Evolutionary conservation across 179 eudicot genomes (phyloP).

Genomic region (Pouteria campechiana): DNA sequence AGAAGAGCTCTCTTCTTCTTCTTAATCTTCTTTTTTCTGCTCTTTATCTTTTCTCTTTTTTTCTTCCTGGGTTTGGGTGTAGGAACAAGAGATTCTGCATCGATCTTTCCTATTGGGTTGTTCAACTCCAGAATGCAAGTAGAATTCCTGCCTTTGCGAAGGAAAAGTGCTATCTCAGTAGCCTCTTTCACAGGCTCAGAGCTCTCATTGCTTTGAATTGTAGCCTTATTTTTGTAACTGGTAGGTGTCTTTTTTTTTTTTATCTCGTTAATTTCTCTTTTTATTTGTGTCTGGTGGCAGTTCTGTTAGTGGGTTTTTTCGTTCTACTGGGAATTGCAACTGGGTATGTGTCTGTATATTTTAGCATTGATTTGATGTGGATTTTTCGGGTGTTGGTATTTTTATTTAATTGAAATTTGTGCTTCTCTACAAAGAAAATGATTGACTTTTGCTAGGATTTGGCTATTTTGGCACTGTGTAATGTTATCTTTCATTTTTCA

Average conservation of each 20-base stretch:
- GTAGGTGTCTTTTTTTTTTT: slow-evolving; percentile 17
- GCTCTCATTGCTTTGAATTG: slow-evolving; percentile 93
- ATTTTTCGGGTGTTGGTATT: too few relatives aligned
- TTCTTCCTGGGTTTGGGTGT: slow-evolving; percentile 1
- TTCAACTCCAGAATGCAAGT: slow-evolving; percentile 71
- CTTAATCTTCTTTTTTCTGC: neutral
- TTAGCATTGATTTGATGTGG: too few relatives aligned
- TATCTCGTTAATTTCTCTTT: neutral
- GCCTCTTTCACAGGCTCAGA: slow-evolving; percentile 87
- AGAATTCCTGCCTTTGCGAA: slow-evolving; percentile 51
- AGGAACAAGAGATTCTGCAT: slow-evolving; percentile 96
- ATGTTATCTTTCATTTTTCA: neutral
- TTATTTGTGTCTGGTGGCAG: neutral
- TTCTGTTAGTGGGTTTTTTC: neutral
- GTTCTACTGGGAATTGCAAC: neutral
- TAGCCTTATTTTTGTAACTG: slow-evolving; percentile 72
- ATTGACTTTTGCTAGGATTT: neutral
- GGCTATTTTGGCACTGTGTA: neutral
- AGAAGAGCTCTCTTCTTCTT: neutral
- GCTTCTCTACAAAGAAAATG: too few relatives aligned
- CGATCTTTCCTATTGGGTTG: slow-evolving; percentile 96
- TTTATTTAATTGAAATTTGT: too few relatives aligned
- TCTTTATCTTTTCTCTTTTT: slow-evolving; percentile 1
- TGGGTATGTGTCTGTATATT: too few relatives aligned
- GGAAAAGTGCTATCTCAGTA: slow-evolving; percentile 70